These are phyloP conservation scores for Solanum sitiens DNA, from an alignment of 257 asterid species.

Conservation along the genomic window DNA sequence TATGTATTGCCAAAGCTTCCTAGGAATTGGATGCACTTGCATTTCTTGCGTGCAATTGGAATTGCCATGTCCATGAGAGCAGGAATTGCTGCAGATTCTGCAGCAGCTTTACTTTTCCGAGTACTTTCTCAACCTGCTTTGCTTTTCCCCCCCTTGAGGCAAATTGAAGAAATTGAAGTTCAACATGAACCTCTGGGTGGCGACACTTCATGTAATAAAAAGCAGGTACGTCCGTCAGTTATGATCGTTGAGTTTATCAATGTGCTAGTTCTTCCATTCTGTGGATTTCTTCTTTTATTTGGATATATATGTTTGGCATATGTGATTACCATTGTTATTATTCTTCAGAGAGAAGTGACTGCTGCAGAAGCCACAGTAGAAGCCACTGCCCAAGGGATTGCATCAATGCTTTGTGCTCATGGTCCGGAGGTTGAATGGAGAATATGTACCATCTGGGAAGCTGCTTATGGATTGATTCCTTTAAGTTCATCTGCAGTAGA, in stretches of 20 bases:
- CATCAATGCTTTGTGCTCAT: slow-evolving; percentile 99
- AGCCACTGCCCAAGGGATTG: slow-evolving; percentile 99
- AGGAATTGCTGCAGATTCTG: slow-evolving; percentile 96
- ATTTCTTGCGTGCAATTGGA: slow-evolving; percentile 96
- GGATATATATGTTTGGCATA: background rate
- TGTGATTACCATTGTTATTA: background rate
- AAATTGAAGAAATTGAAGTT: slow-evolving; percentile 83
- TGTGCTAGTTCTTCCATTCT: background rate
- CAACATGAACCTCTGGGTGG: slow-evolving; percentile 58
- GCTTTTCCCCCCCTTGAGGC: slow-evolving; percentile 85
- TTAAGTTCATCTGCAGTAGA: slow-evolving; percentile 92
- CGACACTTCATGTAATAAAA: slow-evolving; percentile 45
- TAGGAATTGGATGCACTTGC: slow-evolving; percentile 98
- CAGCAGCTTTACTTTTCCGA: slow-evolving; percentile 96
- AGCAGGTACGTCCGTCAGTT: slow-evolving; percentile 39
- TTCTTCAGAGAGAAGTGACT: slow-evolving; percentile 66
- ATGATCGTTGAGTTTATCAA: slow-evolving; percentile 4
- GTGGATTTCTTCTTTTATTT: background rate
- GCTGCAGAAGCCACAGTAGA: slow-evolving; percentile 82
- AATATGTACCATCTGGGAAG: slow-evolving; percentile 99
- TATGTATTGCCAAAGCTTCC: slow-evolving; percentile 60
- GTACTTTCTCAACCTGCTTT: slow-evolving; percentile 96
- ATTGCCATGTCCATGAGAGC: slow-evolving; percentile 98
- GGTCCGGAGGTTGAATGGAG: slow-evolving; percentile 99
- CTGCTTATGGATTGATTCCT: slow-evolving; percentile 96